Evolutionary conservation across 1,284 basidiomycete species (phyloP), one percentile per base, ranked within the genome.

Genomic region (Ganoderma leucocontextum): DNA sequence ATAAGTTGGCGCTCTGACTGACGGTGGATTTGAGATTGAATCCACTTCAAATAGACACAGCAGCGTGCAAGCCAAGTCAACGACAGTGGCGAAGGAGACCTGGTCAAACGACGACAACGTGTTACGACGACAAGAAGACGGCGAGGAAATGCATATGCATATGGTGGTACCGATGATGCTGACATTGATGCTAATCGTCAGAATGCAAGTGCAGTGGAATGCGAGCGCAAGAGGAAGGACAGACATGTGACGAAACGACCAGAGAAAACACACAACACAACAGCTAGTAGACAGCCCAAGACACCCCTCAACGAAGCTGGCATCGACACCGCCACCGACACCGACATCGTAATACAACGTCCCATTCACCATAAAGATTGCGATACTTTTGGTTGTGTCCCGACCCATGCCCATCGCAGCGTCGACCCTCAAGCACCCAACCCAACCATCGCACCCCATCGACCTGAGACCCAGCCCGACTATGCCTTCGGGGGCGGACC

Each of bases 401-500:
- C 58, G 29, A 52, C n/a, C 49, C 55, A 38, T 58, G 19, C 35
- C 55, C 55, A 41, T 60, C 38, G 22, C 22, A 41, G 36, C 60
- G 53, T 44, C 52, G 29, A 17, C 47, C 42, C 52, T 35, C 64
- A 8, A 58, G 41, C 25, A 52, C 47, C 58, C 38, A 58, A 64
- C 52, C 25, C 29, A 53, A 42, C 25, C 36, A 60, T 35, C 38
- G 25, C 7, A 42, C 41, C n/a, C 17, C 52, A 60, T 13, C 58
- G n/a, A 60, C 64, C 62, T 10, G 0, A 19, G 12, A 17, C 25
- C 60, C 5, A 15, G 36, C 57, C 62, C 33, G 35, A 35, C 19
- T 60, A 71, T 64, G 73, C 76, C 76, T 79, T 79, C 62, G 74
- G 75, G 33, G 75, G 76, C 2, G 77, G 76, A 2, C 64, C 74